Conservation (phyloP, 208 protist genomes). For the Acanthamoeba divionensis region DNA sequence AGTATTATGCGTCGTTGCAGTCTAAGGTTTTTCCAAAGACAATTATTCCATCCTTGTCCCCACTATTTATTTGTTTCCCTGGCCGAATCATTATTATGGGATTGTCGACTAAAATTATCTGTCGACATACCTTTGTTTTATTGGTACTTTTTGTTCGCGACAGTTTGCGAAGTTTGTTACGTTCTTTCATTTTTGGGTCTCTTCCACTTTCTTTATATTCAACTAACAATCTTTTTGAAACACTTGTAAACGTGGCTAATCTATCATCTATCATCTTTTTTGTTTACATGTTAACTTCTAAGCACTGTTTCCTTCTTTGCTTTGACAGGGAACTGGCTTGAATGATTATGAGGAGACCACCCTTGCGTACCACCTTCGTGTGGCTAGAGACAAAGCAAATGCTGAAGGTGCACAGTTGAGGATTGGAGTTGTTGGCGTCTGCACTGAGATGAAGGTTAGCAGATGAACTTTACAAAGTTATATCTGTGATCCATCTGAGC, state of each 20-base stretch:
- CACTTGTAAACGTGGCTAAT: neutral
- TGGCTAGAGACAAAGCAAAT: neutral
- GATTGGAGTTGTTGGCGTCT: conserved; percentile 17
- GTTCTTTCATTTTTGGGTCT: too few species aligned
- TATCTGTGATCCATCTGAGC: neutral
- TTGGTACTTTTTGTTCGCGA: too few species aligned
- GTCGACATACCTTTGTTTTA: too few species aligned
- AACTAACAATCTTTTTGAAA: neutral
- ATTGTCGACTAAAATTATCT: too few species aligned
- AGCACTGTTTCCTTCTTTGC: too few species aligned
- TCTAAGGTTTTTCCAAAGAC: too few species aligned
- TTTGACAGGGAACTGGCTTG: neutral
- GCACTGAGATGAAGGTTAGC: conserved; percentile 19
- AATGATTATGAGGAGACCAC: conserved; percentile 8
- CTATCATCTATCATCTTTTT: neutral
- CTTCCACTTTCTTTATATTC: too few species aligned
- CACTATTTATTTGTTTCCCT: too few species aligned
- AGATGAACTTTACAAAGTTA: neutral
- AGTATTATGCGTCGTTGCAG: too few species aligned
- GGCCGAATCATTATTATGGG: too few species aligned
- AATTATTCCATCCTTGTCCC: too few species aligned
- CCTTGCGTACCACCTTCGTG: neutral
- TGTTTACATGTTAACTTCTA: neutral
- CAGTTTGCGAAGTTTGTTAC: too few species aligned
- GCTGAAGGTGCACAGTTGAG: neutral